phyloP scores from a whole-genome alignment of 1,139 yeast genomes.

The Candida mesenterica region DNA sequence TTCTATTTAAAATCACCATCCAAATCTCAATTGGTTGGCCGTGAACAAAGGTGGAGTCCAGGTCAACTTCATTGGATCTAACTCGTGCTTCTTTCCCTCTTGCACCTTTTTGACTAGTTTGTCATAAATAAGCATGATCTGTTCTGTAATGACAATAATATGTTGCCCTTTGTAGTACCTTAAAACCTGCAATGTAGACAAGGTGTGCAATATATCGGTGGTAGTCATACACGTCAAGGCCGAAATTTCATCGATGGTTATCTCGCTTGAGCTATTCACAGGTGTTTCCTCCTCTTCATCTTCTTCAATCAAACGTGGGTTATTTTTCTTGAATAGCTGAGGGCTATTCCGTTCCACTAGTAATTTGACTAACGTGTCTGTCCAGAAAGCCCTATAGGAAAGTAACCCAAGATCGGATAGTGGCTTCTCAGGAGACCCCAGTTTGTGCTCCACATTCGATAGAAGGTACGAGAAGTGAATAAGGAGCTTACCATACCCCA shows the following conservation, averaged over 20 bases:
- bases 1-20: constrained; percentile 75
- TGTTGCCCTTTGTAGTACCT: constrained; percentile 96
- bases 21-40: constrained; percentile 92
- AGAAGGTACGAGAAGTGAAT: constrained; percentile 92
- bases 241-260: constrained; percentile 91
- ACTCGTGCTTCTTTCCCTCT: constrained; percentile 70
- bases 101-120: constrained; percentile 55
- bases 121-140: constrained; percentile 73
- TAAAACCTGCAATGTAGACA: constrained; percentile 85
- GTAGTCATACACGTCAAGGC: constrained; percentile 91
- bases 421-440: constrained; percentile 98
- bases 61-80: constrained; percentile 66
- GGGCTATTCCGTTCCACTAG: constrained; percentile 62
- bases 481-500: constrained; percentile 86
- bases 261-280: constrained; percentile 49
- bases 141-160: constrained; percentile 86
- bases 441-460: constrained; percentile 81
- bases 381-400: constrained; percentile 95
- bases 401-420: constrained; percentile 89
- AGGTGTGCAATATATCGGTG: constrained; percentile 88
- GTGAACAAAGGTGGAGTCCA: constrained; percentile 98
- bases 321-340: constrained; percentile 37
- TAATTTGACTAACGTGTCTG: constrained; percentile 78
- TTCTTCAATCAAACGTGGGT: constrained; percentile 31
- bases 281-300: constrained; percentile 28